phyloP scores from a whole-genome alignment of 2,329 filamentous ascomycete genomes.

The Chrysosporium keratinophilum region DNA sequence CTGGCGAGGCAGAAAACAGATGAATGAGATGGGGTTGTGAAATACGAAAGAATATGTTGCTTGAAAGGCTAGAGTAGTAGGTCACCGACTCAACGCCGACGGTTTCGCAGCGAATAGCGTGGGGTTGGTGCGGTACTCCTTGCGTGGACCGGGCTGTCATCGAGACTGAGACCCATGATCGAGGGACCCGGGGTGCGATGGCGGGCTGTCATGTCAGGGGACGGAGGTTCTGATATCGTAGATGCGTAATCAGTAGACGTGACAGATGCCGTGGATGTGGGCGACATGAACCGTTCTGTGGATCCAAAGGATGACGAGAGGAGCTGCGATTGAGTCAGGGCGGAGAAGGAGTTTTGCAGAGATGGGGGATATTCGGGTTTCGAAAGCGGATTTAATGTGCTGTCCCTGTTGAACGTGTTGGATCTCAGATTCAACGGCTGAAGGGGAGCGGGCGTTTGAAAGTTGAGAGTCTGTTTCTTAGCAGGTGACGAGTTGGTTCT shows the following conservation, averaged over 20 bases:
- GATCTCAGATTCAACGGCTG: not conserved
- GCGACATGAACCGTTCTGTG: constrained; percentile 14
- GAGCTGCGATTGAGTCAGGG: constrained; percentile 2
- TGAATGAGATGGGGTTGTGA: not conserved
- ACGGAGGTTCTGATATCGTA: constrained; percentile 15
- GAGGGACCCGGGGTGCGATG: constrained; percentile 13
- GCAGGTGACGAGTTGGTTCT: not conserved
- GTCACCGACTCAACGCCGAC: constrained; percentile 3
- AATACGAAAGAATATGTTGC: not conserved
- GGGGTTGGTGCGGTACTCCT: constrained; percentile 5
- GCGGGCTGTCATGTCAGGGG: constrained; percentile 9
- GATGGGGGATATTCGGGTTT: constrained; percentile 11
- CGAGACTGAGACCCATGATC: constrained; percentile 14
- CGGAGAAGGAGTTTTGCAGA: constrained; percentile 8
- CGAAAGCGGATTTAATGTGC: not conserved
- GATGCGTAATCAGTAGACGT: constrained; percentile 17
- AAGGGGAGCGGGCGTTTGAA: not conserved
- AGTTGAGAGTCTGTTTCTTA: not conserved
- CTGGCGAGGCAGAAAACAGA: not conserved
- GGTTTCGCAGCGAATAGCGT: constrained; percentile 15
- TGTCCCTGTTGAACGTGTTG: constrained; percentile 1
- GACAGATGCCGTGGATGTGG: constrained; percentile 12
- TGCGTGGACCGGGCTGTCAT: constrained; percentile 8
- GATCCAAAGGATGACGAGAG: constrained; percentile 16
- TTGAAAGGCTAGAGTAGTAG: not conserved